Evolutionary conservation across 2,329 filamentous ascomycete species (phyloP), one percentile per base, ranked within the genome.

Genomic region (Phyllachora maydis): DNA sequence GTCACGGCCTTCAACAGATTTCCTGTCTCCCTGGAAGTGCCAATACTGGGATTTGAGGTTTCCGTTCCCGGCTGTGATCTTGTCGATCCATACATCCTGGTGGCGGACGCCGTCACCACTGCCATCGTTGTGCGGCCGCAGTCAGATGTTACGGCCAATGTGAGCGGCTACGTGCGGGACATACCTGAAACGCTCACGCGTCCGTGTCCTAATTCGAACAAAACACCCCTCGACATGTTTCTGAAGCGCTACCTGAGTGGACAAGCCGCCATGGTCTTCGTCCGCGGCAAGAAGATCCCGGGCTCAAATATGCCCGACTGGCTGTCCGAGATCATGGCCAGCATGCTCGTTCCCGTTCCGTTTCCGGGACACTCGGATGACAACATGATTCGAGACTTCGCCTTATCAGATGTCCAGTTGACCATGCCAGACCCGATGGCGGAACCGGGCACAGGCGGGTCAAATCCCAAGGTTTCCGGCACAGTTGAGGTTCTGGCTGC

Each of bases 381-480:
- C 33, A 70, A 76, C 32, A 52, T 92, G 10, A 75, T 98, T 41
- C 74, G 72, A 35, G 85, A 88, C 35, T 93, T 95, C 41, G 76
- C 81, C 12, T 53, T 95, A 33, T 67, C 70, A 2, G 65, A 93
- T 40, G 79, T 90, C 19, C 69, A 90, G 37, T 92, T 98, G 44
- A 67, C 65, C 23, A 52, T 98, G 21, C 88, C 88, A 1, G 68
- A 82, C 36, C 75, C 78, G 1, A 65, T 73, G 36, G 78, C 81
- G 3, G 69, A 82, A 11, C 77, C 78, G 0, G 65, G 62, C 27
- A 66, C 71, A 8, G 76, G 79, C 0, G 66, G 72, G 23, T 59
- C 74, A 4, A 65, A 74, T 26, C 82, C 83, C 7, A 70, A 65
- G 26, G 70, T 98, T 10, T 91, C 81, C 15, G 83, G 83, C 3